phyloP scores from a whole-genome alignment of 225 moss, liverwort and hornwort species.

The Bryum argenteum region DNA sequence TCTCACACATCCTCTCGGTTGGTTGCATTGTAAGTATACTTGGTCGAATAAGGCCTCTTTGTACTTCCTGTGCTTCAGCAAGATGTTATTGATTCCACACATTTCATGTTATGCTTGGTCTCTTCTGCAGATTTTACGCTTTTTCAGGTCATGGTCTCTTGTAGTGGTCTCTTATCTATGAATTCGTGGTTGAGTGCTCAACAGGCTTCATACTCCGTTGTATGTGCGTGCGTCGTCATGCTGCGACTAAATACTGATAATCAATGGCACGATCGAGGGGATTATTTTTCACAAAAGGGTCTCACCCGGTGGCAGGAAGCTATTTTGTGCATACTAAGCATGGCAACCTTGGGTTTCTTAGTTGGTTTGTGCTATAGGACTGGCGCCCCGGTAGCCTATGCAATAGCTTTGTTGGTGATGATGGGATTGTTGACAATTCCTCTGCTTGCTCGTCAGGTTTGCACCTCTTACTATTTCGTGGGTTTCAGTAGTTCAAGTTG shows the following conservation, averaged over 20 bases:
- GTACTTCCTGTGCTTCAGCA: slow-evolving; percentile 5
- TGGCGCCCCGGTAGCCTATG: slow-evolving; percentile 55
- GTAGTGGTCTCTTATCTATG: slow-evolving; percentile 3
- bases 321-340: slow-evolving; percentile 49
- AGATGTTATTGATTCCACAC: slow-evolving; percentile 14
- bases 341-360: slow-evolving; percentile 69
- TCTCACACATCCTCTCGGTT: slow-evolving; percentile 96
- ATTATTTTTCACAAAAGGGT: slow-evolving; percentile 44
- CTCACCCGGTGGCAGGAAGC: slow-evolving; percentile 63
- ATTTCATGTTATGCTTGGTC: slow-evolving; percentile 14
- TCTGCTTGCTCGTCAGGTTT: slow-evolving; percentile 80
- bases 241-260: slow-evolving; percentile 64
- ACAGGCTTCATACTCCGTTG: slow-evolving; percentile 93
- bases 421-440: slow-evolving; percentile 64
- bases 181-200: slow-evolving; percentile 25
- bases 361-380: slow-evolving; percentile 80
- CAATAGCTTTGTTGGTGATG: slow-evolving; percentile 51
- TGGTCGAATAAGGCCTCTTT: slow-evolving; percentile 10
- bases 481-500: background rate
- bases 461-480: slow-evolving; percentile 14
- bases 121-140: slow-evolving; percentile 14
- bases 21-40: slow-evolving; percentile 80
- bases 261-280: slow-evolving; percentile 48
- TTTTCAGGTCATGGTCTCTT: slow-evolving; percentile 1
- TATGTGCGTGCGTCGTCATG: slow-evolving; percentile 91